A percentile compares a stretch with the other conserved stretches of the same genome.
These are phyloP conservation scores for Manihot esculenta DNA, from an alignment of 441 rosid genomes.

Conservation along the genomic window DNA sequence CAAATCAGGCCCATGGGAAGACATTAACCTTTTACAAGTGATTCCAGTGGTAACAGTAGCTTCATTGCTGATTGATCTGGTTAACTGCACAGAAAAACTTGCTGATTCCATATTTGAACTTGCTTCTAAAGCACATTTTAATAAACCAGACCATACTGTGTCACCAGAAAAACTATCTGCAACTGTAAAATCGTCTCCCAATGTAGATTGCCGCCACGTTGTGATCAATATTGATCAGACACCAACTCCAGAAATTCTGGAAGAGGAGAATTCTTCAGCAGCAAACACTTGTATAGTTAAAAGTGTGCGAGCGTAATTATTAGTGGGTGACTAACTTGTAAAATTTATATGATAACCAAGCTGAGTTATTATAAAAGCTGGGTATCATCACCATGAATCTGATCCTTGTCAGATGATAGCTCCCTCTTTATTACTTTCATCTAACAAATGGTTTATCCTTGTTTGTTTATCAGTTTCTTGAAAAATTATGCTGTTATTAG, in stretches of 20 bases:
- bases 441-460: too few relatives aligned
- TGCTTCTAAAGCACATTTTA: constrained; percentile 40
- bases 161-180: not conserved
- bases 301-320: too few relatives aligned
- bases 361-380: too few relatives aligned
- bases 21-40: constrained; percentile 31
- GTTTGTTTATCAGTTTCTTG: too few relatives aligned
- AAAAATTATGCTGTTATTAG: too few relatives aligned
- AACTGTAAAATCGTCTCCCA: not conserved
- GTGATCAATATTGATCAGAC: not conserved
- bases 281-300: too few relatives aligned
- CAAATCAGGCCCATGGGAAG: constrained; percentile 41
- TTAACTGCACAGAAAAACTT: constrained; percentile 39
- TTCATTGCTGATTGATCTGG: constrained; percentile 44
- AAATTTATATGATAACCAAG: too few relatives aligned
- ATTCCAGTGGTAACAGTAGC: constrained; percentile 41
- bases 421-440: too few relatives aligned
- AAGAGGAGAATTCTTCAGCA: too few relatives aligned
- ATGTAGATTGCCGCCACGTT: not conserved
- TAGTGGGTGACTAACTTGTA: too few relatives aligned
- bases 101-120: constrained; percentile 48
- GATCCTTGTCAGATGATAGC: too few relatives aligned
- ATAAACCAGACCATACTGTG: not conserved
- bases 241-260: not conserved
- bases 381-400: too few relatives aligned